Percentiles rank a stretch among this genome's conserved stretches.
Conservation (phyloP, 225 moss, liverwort and hornwort species). For the Antitrichia curtipendula region DNA sequence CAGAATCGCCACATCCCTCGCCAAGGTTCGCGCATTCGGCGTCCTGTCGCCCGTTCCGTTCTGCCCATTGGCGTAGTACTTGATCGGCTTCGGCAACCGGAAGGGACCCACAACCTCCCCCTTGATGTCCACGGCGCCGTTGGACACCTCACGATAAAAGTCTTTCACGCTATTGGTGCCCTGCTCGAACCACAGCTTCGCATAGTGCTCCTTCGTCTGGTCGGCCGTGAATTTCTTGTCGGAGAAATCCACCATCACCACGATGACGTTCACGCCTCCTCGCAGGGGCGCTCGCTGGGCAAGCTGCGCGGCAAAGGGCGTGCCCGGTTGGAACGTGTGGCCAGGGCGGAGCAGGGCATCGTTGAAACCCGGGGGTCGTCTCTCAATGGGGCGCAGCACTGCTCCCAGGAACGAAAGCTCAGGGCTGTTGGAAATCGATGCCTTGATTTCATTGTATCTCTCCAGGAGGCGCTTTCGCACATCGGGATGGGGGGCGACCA, state of each 20-base stretch:
- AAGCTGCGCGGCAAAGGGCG: not conserved
- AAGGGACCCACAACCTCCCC: constrained; percentile 28
- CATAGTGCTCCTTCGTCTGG: constrained; percentile 10
- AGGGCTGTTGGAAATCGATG: not conserved
- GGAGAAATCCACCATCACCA: constrained; percentile 25
- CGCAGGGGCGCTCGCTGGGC: not conserved
- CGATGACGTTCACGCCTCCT: constrained; percentile 26
- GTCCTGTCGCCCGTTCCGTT: not conserved
- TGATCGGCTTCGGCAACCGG: constrained; percentile 8
- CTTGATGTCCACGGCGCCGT: constrained; percentile 14
- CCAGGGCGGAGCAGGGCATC: constrained; percentile 17
- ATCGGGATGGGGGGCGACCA: constrained; percentile 8
- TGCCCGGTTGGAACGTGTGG: constrained; percentile 1
- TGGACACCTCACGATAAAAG: constrained; percentile 21
- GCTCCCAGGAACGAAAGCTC: not conserved
- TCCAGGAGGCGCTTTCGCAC: constrained; percentile 1
- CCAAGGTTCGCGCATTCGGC: constrained; percentile 14
- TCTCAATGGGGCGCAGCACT: constrained; percentile 23
- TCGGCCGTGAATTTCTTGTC: constrained; percentile 16
- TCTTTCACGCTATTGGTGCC: constrained; percentile 22
- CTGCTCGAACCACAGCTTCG: constrained; percentile 27
- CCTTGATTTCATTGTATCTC: constrained; percentile 4
- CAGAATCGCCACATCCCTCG: constrained; percentile 8
- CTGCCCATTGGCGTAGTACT: constrained; percentile 4
- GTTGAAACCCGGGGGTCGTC: constrained; percentile 13